phyloP scores from a whole-genome alignment of 192 early-diverging fungal species.

The Mortierella hygrophila region DNA sequence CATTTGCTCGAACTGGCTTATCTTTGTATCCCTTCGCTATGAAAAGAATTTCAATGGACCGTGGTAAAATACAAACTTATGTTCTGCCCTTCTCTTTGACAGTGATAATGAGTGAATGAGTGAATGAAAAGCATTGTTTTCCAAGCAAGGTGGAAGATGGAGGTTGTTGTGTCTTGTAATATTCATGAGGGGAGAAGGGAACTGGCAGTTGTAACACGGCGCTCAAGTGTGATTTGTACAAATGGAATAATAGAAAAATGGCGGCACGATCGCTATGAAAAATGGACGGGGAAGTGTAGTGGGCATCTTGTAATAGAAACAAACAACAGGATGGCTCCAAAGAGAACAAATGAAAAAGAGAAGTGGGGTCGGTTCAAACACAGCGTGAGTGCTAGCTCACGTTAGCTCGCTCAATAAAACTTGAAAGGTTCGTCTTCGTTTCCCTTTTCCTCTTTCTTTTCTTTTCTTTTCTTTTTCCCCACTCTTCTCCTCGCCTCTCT shows the following conservation, averaged over 20 bases:
- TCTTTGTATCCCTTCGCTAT: not conserved
- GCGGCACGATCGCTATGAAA: not conserved
- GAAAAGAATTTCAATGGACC: not conserved
- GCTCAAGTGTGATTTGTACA: not conserved
- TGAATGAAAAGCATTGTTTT: not conserved
- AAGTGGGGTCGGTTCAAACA: not conserved
- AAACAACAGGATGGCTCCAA: not conserved
- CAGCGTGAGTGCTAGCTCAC: conserved; percentile 1
- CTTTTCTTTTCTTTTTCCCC: conserved; percentile 2
- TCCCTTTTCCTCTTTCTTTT: not conserved
- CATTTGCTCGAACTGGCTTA: not conserved
- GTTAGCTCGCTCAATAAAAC: not conserved
- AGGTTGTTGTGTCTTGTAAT: not conserved
- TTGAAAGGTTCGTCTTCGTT: not conserved
- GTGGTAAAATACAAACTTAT: not conserved
- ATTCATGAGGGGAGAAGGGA: not conserved
- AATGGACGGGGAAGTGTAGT: not conserved
- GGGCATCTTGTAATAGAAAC: not conserved
- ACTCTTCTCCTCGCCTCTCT: not conserved
- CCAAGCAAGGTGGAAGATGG: not conserved
- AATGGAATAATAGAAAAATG: not conserved
- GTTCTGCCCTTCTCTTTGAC: not conserved
- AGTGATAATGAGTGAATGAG: not conserved
- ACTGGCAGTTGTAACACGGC: not conserved
- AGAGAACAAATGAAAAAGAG: not conserved